Conservation (phyloP, 306 rosid species). For the Ammopiptanthus mongolicus region DNA sequence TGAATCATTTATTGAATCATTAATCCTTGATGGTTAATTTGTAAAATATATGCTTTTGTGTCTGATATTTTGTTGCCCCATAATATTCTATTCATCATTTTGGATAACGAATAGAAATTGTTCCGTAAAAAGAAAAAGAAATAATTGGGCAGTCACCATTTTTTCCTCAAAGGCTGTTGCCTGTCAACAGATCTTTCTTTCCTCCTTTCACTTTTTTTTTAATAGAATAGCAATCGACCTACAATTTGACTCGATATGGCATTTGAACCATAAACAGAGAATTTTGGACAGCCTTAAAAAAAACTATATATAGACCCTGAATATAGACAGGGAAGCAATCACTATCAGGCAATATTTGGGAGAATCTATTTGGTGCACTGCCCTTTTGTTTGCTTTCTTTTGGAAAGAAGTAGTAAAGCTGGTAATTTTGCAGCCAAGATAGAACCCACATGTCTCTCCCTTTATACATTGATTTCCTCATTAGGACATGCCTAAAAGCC, state of each 20-base stretch:
- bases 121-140: neutral
- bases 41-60: neutral
- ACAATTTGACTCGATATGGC: constrained; percentile 19
- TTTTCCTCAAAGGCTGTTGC: constrained; percentile 18
- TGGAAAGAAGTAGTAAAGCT: constrained; percentile 44
- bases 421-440: constrained; percentile 37
- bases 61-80: constrained; percentile 12
- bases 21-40: constrained; percentile 1
- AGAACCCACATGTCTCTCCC: constrained; percentile 18
- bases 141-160: neutral
- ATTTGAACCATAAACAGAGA: constrained; percentile 18
- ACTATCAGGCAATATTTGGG: constrained; percentile 49
- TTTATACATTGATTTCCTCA: constrained; percentile 13
- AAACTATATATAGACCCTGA: neutral
- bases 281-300: neutral
- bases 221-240: neutral
- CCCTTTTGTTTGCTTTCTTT: constrained; percentile 41
- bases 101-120: constrained; percentile 5
- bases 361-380: constrained; percentile 44
- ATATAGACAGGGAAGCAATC: constrained; percentile 29
- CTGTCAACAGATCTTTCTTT: constrained; percentile 17
- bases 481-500: constrained; percentile 19
- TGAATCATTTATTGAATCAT: constrained; percentile 2
- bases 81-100: constrained; percentile 1
- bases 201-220: neutral